Evolutionary conservation across 2,329 filamentous ascomycete species (phyloP), one percentile per base, ranked within the genome.

Genomic region (Aspergillus pseudoviridinutans): DNA sequence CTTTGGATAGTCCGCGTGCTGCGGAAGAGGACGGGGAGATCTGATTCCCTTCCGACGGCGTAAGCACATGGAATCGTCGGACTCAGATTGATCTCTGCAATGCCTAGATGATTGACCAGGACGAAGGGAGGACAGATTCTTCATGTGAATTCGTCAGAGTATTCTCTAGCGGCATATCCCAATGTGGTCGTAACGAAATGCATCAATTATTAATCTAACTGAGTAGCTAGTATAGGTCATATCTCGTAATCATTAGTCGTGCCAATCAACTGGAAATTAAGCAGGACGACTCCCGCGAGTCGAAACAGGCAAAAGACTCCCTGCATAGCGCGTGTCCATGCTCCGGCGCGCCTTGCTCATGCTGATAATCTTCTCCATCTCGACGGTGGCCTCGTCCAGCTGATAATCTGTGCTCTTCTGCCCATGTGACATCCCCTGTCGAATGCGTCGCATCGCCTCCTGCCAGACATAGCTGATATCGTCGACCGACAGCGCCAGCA

Each of bases 401-500:
- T 29, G 51, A 55, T 51, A 27, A 24, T 44, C n/a, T 28, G 28
- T 2, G 53, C 49, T 24, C n/a, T 20, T 42, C 38, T 12, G 44
- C 20, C 63, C 59, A 1, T 44, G 58, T 10, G 61, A 64, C 17
- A 67, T 47, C 70, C 69, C 71, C 27, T 64, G 61, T 7, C 64
- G 66, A 5, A 66, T 56, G 8, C 63, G 60, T 3, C 65, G 57
- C 1, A 63, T 59, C 1, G 60, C 66, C 46, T 67, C 62, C 22
- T 66, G 68, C 50, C 66, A 70, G 24, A 64, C 68, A 50, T 71
- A 62, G 3, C 72, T 69, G 20, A 77, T 72, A 50, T 76, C 75
- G 51, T 81, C 79, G 14, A 81, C 68, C 1, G 71, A 71, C 2
- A 82, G 69, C 0, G 80, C 79, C 17, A 82, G 67, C 17, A 75